These are phyloP conservation scores for Ricinus communis DNA, from an alignment of 345 rosid genomes.

Conservation along the genomic window DNA sequence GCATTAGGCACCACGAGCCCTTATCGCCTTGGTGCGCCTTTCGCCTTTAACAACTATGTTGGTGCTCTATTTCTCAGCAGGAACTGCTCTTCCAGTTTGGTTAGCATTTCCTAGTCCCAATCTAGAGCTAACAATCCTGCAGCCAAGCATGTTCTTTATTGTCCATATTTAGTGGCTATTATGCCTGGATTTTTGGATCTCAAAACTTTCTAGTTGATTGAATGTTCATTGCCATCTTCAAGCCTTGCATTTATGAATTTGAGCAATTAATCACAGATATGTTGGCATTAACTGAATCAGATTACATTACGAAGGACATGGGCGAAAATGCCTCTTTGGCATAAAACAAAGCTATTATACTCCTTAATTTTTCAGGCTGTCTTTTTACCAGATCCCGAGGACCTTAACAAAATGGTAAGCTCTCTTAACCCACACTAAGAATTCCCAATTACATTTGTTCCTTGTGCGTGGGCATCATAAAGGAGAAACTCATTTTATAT, in stretches of 20 bases:
- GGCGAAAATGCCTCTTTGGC: conserved; percentile 91
- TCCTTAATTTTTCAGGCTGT: conserved; percentile 70
- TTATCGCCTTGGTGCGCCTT: no score
- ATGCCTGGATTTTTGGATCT: not conserved
- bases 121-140: no score
- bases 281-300: conserved; percentile 41
- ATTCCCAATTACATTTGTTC: not conserved
- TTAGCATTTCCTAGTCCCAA: not conserved
- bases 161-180: not conserved
- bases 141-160: not conserved
- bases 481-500: conserved; percentile 1
- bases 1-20: no score
- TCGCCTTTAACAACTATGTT: not conserved
- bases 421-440: not conserved
- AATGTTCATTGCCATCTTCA: not conserved
- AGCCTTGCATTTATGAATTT: not conserved
- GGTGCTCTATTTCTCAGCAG: not conserved
- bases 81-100: not conserved
- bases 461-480: not conserved
- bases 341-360: conserved; percentile 66
- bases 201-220: not conserved
- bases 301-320: conserved; percentile 74
- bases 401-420: conserved; percentile 75
- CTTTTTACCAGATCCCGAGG: conserved; percentile 75
- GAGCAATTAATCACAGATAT: not conserved